A percentile compares a stretch with the other conserved stretches of the same genome.
Conservation (phyloP, 2,329 filamentous ascomycete species). For the Capronia epimyces region DNA sequence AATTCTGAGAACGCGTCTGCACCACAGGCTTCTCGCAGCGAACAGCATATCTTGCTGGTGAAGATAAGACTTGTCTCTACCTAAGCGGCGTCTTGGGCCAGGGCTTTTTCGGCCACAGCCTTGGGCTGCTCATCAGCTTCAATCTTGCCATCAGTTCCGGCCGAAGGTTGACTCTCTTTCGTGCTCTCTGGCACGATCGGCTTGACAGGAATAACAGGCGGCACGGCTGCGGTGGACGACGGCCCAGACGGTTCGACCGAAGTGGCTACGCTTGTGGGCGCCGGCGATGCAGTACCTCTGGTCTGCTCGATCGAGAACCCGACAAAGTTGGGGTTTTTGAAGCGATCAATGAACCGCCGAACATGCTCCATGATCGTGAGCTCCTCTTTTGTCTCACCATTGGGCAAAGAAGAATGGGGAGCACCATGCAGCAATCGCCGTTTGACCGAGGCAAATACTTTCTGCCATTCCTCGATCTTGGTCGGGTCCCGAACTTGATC, state of each 20-base stretch:
- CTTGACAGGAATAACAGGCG: no score
- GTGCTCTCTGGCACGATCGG: no score
- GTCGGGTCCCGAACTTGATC: slow-evolving; percentile 18
- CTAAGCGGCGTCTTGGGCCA: no score
- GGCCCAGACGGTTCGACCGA: neutral
- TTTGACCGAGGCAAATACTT: slow-evolving; percentile 25
- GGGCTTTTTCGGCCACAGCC: no score
- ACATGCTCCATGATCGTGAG: slow-evolving; percentile 25
- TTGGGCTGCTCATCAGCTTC: no score
- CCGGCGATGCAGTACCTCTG: slow-evolving; percentile 13
- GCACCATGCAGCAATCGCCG: slow-evolving; percentile 24
- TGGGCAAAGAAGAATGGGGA: slow-evolving; percentile 16
- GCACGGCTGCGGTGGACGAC: no score
- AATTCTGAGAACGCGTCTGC: no score
- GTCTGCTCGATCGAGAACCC: slow-evolving; percentile 18
- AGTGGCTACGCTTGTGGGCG: neutral
- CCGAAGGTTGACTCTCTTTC: no score
- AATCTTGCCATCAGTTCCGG: no score
- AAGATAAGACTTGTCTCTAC: no score
- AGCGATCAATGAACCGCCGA: slow-evolving; percentile 22
- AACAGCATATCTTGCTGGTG: no score
- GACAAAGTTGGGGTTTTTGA: slow-evolving; percentile 26
- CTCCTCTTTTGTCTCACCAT: slow-evolving; percentile 26
- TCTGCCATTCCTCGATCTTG: slow-evolving; percentile 20
- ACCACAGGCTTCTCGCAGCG: no score